Evolutionary conservation across 2,329 filamentous ascomycete species (phyloP).

Genomic region (Aspergillus aculeatinus): DNA sequence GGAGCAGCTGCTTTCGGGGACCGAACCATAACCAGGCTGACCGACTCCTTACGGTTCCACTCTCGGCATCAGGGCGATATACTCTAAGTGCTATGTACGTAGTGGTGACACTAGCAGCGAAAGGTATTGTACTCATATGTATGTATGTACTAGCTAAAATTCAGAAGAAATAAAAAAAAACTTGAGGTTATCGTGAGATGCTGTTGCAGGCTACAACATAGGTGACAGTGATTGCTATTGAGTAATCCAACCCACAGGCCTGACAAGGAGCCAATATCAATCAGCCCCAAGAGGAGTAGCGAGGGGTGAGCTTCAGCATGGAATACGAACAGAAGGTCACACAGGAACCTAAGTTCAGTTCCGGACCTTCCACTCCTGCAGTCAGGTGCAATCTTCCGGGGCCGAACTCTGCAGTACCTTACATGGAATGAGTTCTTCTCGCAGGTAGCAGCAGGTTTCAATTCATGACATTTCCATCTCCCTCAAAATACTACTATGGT

Average conservation of each 20-base stretch:
- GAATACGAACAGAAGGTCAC: conserved; percentile 9
- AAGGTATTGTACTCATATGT: too few species aligned
- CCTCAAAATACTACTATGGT: neutral
- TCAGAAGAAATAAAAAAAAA: too few species aligned
- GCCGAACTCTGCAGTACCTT: conserved; percentile 9
- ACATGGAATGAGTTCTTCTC: neutral
- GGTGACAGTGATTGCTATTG: too few species aligned
- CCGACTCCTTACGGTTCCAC: neutral
- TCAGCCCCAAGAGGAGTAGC: neutral
- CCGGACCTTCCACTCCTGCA: conserved; percentile 8
- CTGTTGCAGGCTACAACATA: conserved; percentile 1
- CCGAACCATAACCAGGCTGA: neutral
- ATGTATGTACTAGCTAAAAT: too few species aligned
- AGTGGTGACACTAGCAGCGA: too few species aligned
- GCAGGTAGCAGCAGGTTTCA: neutral
- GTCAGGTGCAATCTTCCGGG: conserved; percentile 17
- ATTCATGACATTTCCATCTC: neutral
- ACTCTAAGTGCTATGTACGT: neutral
- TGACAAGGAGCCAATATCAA: neutral
- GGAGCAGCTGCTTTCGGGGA: neutral
- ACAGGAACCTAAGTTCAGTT: neutral
- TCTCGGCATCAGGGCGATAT: neutral
- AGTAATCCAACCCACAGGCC: neutral
- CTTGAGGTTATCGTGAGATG: neutral
- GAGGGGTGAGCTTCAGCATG: neutral